Percentiles rank a stretch among this genome's conserved stretches.
phyloP scores from a whole-genome alignment of 805 yeast species.

The Teunomyces atbi region DNA sequence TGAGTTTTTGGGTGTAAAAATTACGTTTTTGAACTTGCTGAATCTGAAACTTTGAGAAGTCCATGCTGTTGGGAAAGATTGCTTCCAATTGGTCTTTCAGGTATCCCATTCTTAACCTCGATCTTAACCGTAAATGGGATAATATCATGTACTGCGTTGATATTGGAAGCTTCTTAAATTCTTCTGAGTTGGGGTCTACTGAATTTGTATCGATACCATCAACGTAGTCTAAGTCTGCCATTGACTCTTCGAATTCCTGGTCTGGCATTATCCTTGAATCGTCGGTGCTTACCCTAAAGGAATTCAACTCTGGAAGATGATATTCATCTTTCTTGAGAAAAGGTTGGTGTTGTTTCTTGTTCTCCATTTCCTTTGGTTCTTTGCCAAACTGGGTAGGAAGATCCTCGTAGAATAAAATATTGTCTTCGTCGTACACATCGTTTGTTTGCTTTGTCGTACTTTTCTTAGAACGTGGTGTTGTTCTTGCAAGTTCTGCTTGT shows the following conservation, averaged over 20 bases:
- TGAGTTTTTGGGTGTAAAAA: constrained; percentile 79
- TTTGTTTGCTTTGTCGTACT: constrained; percentile 1
- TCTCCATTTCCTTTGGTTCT: constrained; percentile 6
- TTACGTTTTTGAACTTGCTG: constrained; percentile 90
- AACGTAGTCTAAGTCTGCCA: constrained; percentile 45
- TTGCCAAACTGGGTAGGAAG: constrained; percentile 8
- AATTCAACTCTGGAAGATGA: constrained; percentile 72
- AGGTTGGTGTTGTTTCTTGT: constrained; percentile 1
- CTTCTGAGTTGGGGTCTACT: constrained; percentile 80
- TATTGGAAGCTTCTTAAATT: constrained; percentile 73
- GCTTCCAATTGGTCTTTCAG: constrained; percentile 82
- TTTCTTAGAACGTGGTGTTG: not conserved
- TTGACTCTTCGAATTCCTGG: constrained; percentile 62
- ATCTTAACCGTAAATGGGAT: constrained; percentile 76
- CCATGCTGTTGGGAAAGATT: constrained; percentile 81
- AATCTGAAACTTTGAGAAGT: constrained; percentile 89
- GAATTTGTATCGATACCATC: constrained; percentile 68
- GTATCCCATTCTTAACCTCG: constrained; percentile 93
- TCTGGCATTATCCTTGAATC: constrained; percentile 77
- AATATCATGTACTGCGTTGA: constrained; percentile 86
- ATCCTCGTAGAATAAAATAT: constrained; percentile 24
- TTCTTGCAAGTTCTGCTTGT: constrained; percentile 26
- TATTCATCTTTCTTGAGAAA: constrained; percentile 74
- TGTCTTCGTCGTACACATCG: constrained; percentile 12
- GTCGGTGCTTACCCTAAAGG: constrained; percentile 47